phyloP scores from a whole-genome alignment of 768 basidiomycete species.

The Lepiota venenata region DNA sequence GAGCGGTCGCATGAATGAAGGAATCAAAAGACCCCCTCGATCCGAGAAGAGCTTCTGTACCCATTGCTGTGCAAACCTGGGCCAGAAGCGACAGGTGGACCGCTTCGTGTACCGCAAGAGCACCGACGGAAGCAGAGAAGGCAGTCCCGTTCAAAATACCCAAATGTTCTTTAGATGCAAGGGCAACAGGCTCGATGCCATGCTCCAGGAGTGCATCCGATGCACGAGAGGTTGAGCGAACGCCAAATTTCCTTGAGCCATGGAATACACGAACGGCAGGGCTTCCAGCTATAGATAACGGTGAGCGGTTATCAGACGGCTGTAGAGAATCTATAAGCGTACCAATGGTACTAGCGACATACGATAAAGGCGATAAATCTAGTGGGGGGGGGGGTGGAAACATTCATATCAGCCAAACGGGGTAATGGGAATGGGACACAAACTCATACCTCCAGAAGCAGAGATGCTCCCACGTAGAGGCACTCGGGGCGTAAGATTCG shows the following conservation, averaged over 20 bases:
- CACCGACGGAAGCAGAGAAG: conserved; percentile 69
- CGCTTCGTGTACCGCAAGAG: conserved; percentile 70
- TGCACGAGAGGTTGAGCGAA: conserved; percentile 50
- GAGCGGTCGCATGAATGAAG: conserved; percentile 71
- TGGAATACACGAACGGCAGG: conserved; percentile 64
- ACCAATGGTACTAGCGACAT: conserved; percentile 68
- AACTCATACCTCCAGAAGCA: conserved; percentile 62
- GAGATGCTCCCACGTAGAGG: conserved; percentile 78
- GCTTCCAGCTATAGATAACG: conserved; percentile 37
- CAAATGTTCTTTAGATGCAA: conserved; percentile 66
- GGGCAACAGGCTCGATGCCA: conserved; percentile 53
- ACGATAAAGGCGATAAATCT: conserved; percentile 52
- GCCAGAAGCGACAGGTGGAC: conserved; percentile 57
- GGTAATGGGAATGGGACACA: conserved; percentile 3
- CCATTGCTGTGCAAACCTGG: conserved; percentile 77
- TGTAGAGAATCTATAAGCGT: conserved; percentile 9
- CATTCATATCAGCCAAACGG: background rate
- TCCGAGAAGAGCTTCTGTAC: conserved; percentile 72
- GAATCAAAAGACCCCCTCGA: conserved; percentile 59
- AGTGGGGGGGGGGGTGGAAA: background rate
- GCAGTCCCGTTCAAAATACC: conserved; percentile 77
- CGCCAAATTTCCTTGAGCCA: conserved; percentile 45
- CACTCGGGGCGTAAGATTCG: conserved; percentile 71
- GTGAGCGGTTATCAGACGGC: background rate
- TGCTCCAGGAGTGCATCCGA: conserved; percentile 47